These are phyloP conservation scores for Rhododendron williamsianum DNA, from an alignment of 148 eudicot species.

Conservation along the genomic window DNA sequence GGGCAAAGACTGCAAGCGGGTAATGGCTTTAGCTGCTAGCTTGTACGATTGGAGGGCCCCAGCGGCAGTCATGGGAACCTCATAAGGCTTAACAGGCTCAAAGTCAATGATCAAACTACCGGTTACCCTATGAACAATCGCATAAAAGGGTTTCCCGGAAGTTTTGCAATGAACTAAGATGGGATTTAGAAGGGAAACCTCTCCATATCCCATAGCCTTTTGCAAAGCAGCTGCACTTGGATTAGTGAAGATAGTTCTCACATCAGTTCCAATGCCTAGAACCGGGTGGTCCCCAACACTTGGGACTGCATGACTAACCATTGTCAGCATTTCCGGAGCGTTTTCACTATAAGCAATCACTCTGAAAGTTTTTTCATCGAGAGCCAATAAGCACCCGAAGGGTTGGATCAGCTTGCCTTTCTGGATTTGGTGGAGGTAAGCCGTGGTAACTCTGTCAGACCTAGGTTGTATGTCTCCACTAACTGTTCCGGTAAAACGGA, in stretches of 20 bases:
- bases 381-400: constrained; percentile 84
- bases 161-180: constrained; percentile 84
- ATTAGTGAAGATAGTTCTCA: constrained; percentile 65
- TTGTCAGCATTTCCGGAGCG: constrained; percentile 88
- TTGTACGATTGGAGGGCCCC: constrained; percentile 93
- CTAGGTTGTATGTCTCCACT: constrained; percentile 30
- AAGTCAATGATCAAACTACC: constrained; percentile 81
- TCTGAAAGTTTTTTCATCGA: constrained; percentile 69
- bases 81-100: constrained; percentile 91
- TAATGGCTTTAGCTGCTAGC: constrained; percentile 89
- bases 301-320: constrained; percentile 86
- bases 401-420: constrained; percentile 82
- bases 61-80: constrained; percentile 90
- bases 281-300: constrained; percentile 70
- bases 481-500: constrained; percentile 34
- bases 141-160: constrained; percentile 93
- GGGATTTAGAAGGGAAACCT: constrained; percentile 80
- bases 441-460: constrained; percentile 63
- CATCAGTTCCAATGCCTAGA: constrained; percentile 75
- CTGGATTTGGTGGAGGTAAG: constrained; percentile 85
- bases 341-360: constrained; percentile 85
- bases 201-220: constrained; percentile 78
- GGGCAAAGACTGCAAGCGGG: constrained; percentile 63
- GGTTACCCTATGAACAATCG: constrained; percentile 77
- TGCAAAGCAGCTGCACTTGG: constrained; percentile 74